Evolutionary conservation across 768 basidiomycete genomes (phyloP), one percentile per base, ranked within the genome.

Genomic region (Leucosporidium creatinivorum): DNA sequence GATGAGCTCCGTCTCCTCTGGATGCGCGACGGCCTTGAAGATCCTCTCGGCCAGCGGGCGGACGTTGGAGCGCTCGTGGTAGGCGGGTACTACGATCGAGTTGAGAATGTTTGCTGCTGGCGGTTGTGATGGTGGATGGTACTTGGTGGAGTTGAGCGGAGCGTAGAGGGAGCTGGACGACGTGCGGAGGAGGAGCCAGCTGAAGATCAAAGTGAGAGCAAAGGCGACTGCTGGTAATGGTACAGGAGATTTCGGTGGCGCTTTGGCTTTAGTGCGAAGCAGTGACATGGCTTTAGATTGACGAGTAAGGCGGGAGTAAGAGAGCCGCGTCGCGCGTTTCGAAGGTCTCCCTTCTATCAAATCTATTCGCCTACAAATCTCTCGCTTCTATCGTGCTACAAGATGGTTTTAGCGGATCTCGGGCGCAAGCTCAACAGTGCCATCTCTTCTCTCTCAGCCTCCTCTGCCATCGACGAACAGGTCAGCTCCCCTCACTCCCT

Each of bases 331-430:
- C n/a, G 26, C n/a, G 23, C 4, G 51, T 52, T 52, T 51, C 50
- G 18, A 7, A 5, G 6, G 17, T 52, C 51, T 9, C 17, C 8
- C 51, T 52, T 15, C 51, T 52, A 44, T 21, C 23, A 19, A 51
- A 7, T 52, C 21, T 5, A 52, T 21, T n/a, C 51, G 23, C 12
- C 23, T 52, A 4, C 3, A n/a, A 26, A 7, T n/a, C 51, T n/a
- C 23, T 52, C 51, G 23, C 9, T 26, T 52, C 10, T 31, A 28
- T 56, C 13, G n/a, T 56, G 19, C n/a, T 31, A 13, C 6, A 19
- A 25, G 18, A 96, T 97, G 96, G 96, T 99, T 77, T 83, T 99
- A 75, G 89, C 90, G 73, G 96, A 98, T 82, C 83, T 99, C 65
- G 96, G 94, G 69, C 85, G 89, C 70, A 89, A 87, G 76, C 88